Conservation (phyloP, 2,329 filamentous ascomycete genomes). For the Cytospora piceicola region DNA sequence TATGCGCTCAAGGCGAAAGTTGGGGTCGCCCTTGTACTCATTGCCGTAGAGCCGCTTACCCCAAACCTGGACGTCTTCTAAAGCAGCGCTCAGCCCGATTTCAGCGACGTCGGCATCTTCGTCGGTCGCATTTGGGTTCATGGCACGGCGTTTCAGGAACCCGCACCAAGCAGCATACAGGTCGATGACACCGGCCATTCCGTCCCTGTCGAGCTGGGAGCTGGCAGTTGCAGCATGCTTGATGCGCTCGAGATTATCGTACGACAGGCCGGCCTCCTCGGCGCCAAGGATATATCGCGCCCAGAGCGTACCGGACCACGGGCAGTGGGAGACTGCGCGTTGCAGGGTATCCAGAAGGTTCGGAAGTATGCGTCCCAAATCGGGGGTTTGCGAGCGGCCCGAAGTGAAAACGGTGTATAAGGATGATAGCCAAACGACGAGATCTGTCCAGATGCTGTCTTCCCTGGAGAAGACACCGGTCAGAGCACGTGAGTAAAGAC, state of each 20-base stretch:
- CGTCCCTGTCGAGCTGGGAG: slow-evolving; percentile 80
- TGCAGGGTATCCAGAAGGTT: slow-evolving; percentile 72
- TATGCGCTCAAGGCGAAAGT: slow-evolving; percentile 87
- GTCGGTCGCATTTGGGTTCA: slow-evolving; percentile 72
- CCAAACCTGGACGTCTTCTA: slow-evolving; percentile 83
- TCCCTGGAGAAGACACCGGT: slow-evolving; percentile 71
- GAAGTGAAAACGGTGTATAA: slow-evolving; percentile 43
- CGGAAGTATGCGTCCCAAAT: slow-evolving; percentile 44
- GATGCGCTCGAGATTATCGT: slow-evolving; percentile 81
- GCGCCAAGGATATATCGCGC: slow-evolving; percentile 84
- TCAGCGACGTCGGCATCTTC: slow-evolving; percentile 90
- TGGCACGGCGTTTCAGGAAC: slow-evolving; percentile 84
- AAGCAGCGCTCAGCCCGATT: slow-evolving; percentile 80
- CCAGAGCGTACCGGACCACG: slow-evolving; percentile 92
- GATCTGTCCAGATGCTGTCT: slow-evolving; percentile 80
- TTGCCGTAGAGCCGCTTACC: slow-evolving; percentile 74
- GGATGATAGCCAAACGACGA: slow-evolving; percentile 72
- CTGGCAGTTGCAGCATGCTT: slow-evolving; percentile 92
- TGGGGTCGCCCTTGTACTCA: slow-evolving; percentile 82
- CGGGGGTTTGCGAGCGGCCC: slow-evolving; percentile 46
- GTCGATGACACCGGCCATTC: slow-evolving; percentile 85
- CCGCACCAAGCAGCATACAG: slow-evolving; percentile 95
- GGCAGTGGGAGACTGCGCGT: slow-evolving; percentile 85
- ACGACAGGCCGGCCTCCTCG: slow-evolving; percentile 76
- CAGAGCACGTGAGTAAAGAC: slow-evolving; percentile 80